phyloP scores from a whole-genome alignment of 257 asterid species.

The Datura wrightii region DNA sequence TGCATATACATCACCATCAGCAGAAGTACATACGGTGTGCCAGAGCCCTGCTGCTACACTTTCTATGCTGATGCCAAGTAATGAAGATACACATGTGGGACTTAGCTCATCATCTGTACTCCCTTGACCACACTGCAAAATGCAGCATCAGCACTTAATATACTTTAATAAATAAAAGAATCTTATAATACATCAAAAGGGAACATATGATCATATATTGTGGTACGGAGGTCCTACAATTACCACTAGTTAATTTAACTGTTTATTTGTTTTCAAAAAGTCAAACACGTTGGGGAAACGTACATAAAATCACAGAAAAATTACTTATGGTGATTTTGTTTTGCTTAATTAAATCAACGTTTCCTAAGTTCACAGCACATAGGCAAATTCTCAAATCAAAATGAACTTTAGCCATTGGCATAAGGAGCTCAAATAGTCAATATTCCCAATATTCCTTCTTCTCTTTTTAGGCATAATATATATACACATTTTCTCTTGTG shows the following conservation, averaged over 20 bases:
- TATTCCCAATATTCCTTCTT: not conserved
- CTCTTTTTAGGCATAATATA: not conserved
- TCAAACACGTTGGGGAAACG: no score
- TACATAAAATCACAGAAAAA: no score
- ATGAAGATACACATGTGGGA: constrained; percentile 84
- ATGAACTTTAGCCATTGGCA: not conserved
- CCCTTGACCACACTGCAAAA: constrained; percentile 94
- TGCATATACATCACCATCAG: constrained; percentile 92
- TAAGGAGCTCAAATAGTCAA: not conserved
- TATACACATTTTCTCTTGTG: not conserved
- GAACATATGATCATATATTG: not conserved
- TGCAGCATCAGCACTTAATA: constrained; percentile 22
- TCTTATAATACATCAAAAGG: not conserved
- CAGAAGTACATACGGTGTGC: constrained; percentile 93
- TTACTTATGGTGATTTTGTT: no score
- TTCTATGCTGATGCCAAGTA: constrained; percentile 89
- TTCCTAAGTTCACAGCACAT: not conserved
- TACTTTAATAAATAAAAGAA: not conserved
- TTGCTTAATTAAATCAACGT: no score
- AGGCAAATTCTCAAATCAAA: not conserved
- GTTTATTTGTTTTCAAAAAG: no score
- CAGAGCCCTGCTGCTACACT: constrained; percentile 97
- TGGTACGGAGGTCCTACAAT: not conserved
- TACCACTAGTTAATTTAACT: not conserved
- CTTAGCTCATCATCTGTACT: constrained; percentile 97